phyloP scores from a whole-genome alignment of 108 stramenopile genomes.

The Pseudonitzschia multistriata region DNA sequence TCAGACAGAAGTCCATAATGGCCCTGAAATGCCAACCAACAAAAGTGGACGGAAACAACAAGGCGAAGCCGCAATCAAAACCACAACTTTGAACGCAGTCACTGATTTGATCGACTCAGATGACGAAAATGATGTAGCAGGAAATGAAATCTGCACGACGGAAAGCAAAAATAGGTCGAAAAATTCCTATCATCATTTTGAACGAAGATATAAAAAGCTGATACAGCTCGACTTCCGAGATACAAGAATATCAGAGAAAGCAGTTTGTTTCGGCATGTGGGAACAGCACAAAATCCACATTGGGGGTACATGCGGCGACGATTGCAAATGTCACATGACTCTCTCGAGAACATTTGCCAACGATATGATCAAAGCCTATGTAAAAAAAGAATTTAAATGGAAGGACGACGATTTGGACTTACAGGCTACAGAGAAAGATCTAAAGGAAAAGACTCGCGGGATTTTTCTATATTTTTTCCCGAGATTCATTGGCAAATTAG shows the following conservation, averaged over 20 bases:
- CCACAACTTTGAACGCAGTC: not conserved
- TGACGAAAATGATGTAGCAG: not conserved
- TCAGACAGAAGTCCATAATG: too few relatives aligned
- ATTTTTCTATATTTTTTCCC: conserved; percentile 18
- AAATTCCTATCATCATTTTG: conserved; percentile 2
- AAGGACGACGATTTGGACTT: not conserved
- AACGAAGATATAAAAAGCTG: not conserved
- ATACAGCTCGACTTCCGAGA: conserved; percentile 9
- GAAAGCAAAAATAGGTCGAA: not conserved
- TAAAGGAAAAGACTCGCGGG: conserved; percentile 2
- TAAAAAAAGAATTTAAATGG: not conserved
- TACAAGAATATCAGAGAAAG: conserved; percentile 5
- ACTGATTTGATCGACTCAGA: not conserved
- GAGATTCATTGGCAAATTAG: conserved; percentile 17
- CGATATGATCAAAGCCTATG: conserved; percentile 10
- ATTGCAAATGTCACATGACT: conserved; percentile 17
- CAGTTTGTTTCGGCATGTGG: conserved; percentile 23
- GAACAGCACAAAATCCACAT: conserved; percentile 1
- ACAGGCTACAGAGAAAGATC: not conserved
- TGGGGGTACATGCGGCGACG: conserved; percentile 13
- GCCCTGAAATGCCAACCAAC: too few relatives aligned
- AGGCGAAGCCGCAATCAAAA: not conserved
- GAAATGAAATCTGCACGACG: not conserved
- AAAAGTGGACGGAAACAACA: too few relatives aligned
- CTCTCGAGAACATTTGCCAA: not conserved